Evolutionary conservation across 495 filamentous ascomycete genomes (phyloP).

Genomic region (Xylaria acuta): DNA sequence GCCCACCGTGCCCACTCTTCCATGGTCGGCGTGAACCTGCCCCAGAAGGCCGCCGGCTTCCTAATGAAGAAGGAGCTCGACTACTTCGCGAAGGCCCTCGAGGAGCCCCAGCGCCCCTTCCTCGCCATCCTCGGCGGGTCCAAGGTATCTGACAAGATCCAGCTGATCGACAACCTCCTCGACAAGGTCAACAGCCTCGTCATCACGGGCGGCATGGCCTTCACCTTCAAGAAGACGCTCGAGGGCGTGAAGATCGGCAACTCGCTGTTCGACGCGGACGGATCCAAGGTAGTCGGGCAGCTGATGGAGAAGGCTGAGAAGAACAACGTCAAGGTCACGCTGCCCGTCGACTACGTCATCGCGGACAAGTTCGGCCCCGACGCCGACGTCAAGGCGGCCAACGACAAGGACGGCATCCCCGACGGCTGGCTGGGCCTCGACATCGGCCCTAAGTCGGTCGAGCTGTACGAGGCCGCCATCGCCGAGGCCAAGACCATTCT

Average conservation of each 20-base stretch:
- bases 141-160: constrained; percentile 99
- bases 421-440: constrained; percentile 98
- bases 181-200: constrained; percentile 96
- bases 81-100: constrained; percentile 97
- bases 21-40: constrained; percentile 96
- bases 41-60: constrained; percentile 95
- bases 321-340: constrained; percentile 90
- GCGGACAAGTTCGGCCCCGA: constrained; percentile 93
- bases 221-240: constrained; percentile 99
- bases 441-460: constrained; percentile 84
- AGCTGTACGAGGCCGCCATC: constrained; percentile 86
- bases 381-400: constrained; percentile 80
- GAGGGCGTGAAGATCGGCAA: constrained; percentile 88
- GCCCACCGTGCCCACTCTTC: constrained; percentile 98
- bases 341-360: constrained; percentile 94
- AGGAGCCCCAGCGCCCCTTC: constrained; percentile 92
- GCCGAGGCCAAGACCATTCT: constrained; percentile 92
- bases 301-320: constrained; percentile 96
- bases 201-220: constrained; percentile 98
- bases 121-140: constrained; percentile 97
- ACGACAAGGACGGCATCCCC: constrained; percentile 87
- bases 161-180: constrained; percentile 97
- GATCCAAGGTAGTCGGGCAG: constrained; percentile 87
- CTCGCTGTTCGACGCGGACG: constrained; percentile 92
- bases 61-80: constrained; percentile 99